Evolutionary conservation across 768 basidiomycete genomes (phyloP).

Genomic region (Exidia glandulosa): DNA sequence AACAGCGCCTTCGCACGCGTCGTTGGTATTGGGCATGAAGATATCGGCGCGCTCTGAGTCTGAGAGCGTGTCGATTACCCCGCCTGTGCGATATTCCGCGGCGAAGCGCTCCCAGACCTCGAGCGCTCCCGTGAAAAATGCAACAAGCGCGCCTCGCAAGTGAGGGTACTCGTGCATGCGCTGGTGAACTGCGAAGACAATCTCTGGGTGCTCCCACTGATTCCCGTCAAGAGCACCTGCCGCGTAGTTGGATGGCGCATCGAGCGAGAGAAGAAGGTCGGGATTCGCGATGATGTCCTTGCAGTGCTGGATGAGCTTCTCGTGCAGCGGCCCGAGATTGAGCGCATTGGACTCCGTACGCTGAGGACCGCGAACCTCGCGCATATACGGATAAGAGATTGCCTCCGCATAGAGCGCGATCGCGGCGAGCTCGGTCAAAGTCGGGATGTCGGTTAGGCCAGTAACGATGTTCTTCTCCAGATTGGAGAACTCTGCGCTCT

Average conservation of each 20-base stretch:
- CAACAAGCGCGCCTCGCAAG: constrained; percentile 4
- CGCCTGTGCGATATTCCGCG: constrained; percentile 15
- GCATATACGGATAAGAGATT: constrained; percentile 18
- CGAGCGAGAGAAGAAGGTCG: constrained; percentile 10
- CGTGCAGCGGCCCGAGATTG: constrained; percentile 13
- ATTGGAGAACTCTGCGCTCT: constrained; percentile 16
- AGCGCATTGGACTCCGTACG: constrained; percentile 12
- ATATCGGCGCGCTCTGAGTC: constrained; percentile 9
- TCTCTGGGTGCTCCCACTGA: constrained; percentile 5
- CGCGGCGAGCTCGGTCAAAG: constrained; percentile 16
- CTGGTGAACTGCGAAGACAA: constrained; percentile 6
- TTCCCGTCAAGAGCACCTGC: constrained; percentile 9
- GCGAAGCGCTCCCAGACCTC: constrained; percentile 16
- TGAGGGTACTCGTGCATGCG: too few relatives aligned
- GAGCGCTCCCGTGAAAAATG: constrained; percentile 14
- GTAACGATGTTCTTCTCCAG: constrained; percentile 24
- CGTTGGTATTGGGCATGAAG: constrained; percentile 20
- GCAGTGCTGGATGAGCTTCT: constrained; percentile 8
- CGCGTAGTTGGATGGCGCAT: constrained; percentile 1
- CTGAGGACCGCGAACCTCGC: constrained; percentile 7
- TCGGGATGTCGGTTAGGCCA: neutral
- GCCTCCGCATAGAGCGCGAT: constrained; percentile 6
- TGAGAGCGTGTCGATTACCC: constrained; percentile 9
- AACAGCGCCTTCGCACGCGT: constrained; percentile 3
- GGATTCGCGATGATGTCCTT: constrained; percentile 12